A percentile compares a stretch with the other conserved stretches of the same genome.
Conservation (phyloP, 371 early-diverging fungal genomes). For the Actinomortierella wolfii region DNA sequence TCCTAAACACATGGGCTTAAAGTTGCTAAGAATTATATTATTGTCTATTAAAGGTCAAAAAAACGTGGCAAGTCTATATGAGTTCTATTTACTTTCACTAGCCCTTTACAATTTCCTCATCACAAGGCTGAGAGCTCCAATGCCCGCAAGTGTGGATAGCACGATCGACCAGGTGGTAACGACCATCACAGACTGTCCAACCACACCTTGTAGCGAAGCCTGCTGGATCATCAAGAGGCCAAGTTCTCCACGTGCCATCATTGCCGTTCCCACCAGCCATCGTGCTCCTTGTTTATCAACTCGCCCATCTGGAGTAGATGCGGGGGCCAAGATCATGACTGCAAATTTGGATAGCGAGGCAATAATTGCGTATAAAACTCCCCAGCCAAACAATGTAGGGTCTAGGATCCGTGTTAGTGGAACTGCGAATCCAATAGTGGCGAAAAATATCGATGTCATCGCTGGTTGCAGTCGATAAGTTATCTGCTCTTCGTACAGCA, state of each 20-base stretch:
- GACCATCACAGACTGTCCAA: constrained; percentile 16
- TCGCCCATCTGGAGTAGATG: neutral
- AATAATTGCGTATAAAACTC: constrained; percentile 23
- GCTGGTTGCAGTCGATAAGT: constrained; percentile 12
- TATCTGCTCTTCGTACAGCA: constrained; percentile 9
- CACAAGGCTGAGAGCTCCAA: constrained; percentile 16
- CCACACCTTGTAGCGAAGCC: constrained; percentile 16
- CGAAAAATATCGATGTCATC: constrained; percentile 28
- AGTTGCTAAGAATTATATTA: too few species aligned
- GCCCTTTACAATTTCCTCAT: too few species aligned
- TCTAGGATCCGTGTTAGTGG: constrained; percentile 24
- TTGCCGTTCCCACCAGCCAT: constrained; percentile 28
- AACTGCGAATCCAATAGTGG: constrained; percentile 28
- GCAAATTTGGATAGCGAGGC: constrained; percentile 22
- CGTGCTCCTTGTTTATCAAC: constrained; percentile 1
- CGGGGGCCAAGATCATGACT: constrained; percentile 11
- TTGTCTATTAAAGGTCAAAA: too few species aligned
- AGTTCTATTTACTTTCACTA: too few species aligned
- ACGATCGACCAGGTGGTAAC: constrained; percentile 24
- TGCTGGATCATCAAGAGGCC: constrained; percentile 26
- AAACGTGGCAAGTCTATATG: too few species aligned
- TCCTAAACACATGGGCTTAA: too few species aligned
- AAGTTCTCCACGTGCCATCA: constrained; percentile 31
- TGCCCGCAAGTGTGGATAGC: constrained; percentile 18
- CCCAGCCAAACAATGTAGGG: constrained; percentile 26